Base-by-base conservation (phyloP, 208 protist genomes). In the Strigomonas oncopelti region DNA sequence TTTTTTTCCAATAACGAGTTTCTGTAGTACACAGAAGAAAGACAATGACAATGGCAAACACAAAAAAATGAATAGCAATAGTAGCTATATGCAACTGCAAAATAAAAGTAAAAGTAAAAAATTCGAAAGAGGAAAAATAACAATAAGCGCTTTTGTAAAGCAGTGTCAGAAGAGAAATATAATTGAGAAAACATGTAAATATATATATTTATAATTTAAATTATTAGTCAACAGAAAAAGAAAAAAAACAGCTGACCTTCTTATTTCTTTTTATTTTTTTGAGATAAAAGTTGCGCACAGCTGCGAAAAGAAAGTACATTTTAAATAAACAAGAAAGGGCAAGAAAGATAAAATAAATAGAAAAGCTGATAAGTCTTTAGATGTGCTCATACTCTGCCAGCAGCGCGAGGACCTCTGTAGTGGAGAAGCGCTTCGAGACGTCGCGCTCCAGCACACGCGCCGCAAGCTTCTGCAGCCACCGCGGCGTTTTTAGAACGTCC, bases 381-480 rank as follows among this genome's bases (percentile, higher is more conserved):
- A 42, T 62, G 18, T 56, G 60, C 20, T 60, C 67, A 64, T 82
- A 85, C 61, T 84, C 77, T 27, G 74, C 69, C 46, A 88, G n/a
- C n/a, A 85, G 80, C 27, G 71, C 59, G 31, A 88, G 58, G 7
- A 88, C 48, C 51, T 88, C 83, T 0, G 65, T 61, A 66, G 83
- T 88, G 16, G 65, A 75, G 59, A 72, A 82, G 55, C 83, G 78
- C 27, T 67, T 65, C 31, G 75, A 57, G 18, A 84, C 75, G 14
- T 77, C 72, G 7, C 78, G 75, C 69, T 81, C 79, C 61, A 85
- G 82, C 25, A 76, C 66, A 18, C 80, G 71, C 16, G 66, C 57
- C 11, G 74, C 77, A 16, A 88, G 75, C 34, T 75, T 72, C 66
- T 88, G 83, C 69, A 85, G 70, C 83, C 83, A 88, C 18, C 72